phyloP scores from a whole-genome alignment of 2,329 filamentous ascomycete genomes.

The Colletotrichum siamense region DNA sequence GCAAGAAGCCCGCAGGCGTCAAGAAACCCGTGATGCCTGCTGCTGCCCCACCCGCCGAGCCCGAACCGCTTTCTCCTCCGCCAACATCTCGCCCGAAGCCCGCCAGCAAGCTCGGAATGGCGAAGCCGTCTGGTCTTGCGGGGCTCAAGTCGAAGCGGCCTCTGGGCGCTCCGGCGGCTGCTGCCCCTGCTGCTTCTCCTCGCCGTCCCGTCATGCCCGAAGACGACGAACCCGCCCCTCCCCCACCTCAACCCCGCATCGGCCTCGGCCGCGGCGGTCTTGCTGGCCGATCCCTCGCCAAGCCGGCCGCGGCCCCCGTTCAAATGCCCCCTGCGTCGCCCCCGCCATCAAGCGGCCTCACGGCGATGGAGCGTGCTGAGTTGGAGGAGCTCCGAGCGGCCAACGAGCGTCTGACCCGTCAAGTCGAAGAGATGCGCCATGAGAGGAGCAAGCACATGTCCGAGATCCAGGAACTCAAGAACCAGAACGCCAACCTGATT shows the following conservation, averaged over 20 bases:
- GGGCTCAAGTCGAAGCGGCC: conserved; percentile 67
- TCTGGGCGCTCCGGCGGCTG: conserved; percentile 35
- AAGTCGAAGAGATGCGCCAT: conserved; percentile 80
- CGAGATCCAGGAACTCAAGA: conserved; percentile 92
- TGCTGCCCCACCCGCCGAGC: conserved; percentile 41
- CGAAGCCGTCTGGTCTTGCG: conserved; percentile 57
- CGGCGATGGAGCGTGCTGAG: conserved; percentile 86
- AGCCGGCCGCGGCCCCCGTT: conserved; percentile 64
- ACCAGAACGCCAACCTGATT: conserved; percentile 94
- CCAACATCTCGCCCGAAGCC: conserved; percentile 57
- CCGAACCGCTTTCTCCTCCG: conserved; percentile 62
- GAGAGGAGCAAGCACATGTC: conserved; percentile 84
- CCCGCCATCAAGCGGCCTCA: conserved; percentile 68
- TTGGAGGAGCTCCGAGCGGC: conserved; percentile 86
- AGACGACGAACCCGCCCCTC: conserved; percentile 56
- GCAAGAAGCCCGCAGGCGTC: conserved; percentile 43
- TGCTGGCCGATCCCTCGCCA: conserved; percentile 83
- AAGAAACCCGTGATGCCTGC: conserved; percentile 46
- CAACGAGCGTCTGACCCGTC: conserved; percentile 77
- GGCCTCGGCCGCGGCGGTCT: conserved; percentile 81
- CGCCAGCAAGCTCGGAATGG: conserved; percentile 59
- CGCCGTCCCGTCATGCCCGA: conserved; percentile 61
- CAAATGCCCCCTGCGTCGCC: conserved; percentile 58
- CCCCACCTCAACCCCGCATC: conserved; percentile 66
- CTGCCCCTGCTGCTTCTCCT: conserved; percentile 42